These are phyloP conservation scores for Meyerozyma guilliermondii DNA, from an alignment of 1,139 yeast species.

Conservation along the genomic window DNA sequence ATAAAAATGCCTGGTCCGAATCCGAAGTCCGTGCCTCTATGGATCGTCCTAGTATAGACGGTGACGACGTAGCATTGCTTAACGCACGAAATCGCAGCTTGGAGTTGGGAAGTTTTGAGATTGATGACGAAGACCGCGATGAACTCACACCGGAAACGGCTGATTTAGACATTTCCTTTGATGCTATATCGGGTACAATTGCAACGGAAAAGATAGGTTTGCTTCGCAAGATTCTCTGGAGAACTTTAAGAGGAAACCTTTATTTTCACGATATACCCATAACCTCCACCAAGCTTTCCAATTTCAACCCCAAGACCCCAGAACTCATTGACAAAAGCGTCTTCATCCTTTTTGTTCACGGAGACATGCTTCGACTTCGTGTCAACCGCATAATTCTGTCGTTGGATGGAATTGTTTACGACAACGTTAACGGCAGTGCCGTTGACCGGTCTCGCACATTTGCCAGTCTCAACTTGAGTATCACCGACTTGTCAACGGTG, in stretches of 20 bases:
- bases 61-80: conserved; percentile 32
- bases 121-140: background rate
- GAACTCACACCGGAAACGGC: conserved; percentile 12
- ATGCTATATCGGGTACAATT: conserved; percentile 48
- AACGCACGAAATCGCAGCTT: conserved; percentile 20
- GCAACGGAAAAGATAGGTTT: conserved; percentile 39
- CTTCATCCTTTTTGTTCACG: conserved; percentile 86
- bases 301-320: conserved; percentile 35
- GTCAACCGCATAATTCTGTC: conserved; percentile 77
- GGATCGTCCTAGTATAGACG: conserved; percentile 21
- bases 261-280: conserved; percentile 47
- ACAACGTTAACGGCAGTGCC: conserved; percentile 54
- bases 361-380: conserved; percentile 61
- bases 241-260: conserved; percentile 51
- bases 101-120: conserved; percentile 18
- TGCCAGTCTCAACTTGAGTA: conserved; percentile 52
- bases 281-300: conserved; percentile 28
- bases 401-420: conserved; percentile 72
- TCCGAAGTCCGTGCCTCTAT: conserved; percentile 5
- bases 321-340: conserved; percentile 59
- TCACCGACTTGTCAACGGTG: conserved; percentile 48
- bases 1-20: conserved; percentile 7
- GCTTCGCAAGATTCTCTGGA: conserved; percentile 50
- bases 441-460: conserved; percentile 50
- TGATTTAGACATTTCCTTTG: conserved; percentile 44